A percentile compares a stretch with the other conserved stretches of the same genome.
Evolutionary conservation across 129 eudicot genomes (phyloP).

Genomic region (Mikania micrantha): DNA sequence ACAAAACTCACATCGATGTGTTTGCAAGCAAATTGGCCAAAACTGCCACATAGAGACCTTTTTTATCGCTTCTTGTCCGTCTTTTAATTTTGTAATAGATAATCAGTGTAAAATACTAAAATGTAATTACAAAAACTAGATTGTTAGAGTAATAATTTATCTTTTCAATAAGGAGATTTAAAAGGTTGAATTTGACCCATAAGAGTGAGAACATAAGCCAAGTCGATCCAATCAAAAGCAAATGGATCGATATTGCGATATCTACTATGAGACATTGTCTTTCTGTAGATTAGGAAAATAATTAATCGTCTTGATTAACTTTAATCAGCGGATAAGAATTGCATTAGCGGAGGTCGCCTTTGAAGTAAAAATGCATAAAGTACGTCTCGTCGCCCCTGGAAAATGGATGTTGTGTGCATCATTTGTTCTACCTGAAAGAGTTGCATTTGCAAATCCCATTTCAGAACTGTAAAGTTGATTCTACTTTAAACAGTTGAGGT

Average conservation of each 20-base stretch:
- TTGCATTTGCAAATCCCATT: slow-evolving; percentile 41
- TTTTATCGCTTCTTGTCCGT: background rate
- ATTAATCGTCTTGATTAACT: background rate
- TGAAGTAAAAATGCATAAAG: slow-evolving; percentile 74
- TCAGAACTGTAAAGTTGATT: slow-evolving; percentile 3
- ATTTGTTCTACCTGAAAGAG: slow-evolving; percentile 64
- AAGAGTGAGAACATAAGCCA: slow-evolving; percentile 2
- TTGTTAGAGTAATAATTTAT: background rate
- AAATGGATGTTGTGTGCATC: slow-evolving; percentile 99
- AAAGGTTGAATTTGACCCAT: background rate
- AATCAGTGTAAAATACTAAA: background rate
- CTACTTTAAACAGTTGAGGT: background rate
- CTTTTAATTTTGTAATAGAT: background rate
- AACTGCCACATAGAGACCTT: background rate
- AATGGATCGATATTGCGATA: background rate
- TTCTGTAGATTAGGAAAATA: background rate
- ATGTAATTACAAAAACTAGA: background rate
- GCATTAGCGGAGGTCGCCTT: slow-evolving; percentile 71
- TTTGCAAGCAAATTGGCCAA: background rate
- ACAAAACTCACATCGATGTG: background rate
- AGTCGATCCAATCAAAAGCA: background rate
- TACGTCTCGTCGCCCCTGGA: slow-evolving; percentile 92
- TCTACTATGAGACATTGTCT: background rate
- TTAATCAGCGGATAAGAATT: slow-evolving; percentile 64
- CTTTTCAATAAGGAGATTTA: background rate